phyloP scores from a whole-genome alignment of 352 stramenopile species.

The Elongisporangium undulatum region DNA sequence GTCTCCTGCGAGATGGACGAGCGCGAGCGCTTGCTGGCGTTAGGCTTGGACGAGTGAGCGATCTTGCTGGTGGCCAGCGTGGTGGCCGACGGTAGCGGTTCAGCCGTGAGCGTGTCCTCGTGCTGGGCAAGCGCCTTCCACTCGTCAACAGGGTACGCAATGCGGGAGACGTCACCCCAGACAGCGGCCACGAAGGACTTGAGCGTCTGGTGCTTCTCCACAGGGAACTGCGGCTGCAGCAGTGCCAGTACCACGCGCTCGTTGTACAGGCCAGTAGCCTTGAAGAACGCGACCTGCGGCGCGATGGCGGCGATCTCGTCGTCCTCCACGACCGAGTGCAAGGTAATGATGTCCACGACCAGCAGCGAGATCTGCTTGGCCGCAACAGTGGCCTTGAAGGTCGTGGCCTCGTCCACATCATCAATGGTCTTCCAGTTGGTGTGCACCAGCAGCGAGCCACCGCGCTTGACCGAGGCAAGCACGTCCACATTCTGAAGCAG shows the following conservation, averaged over 20 bases:
- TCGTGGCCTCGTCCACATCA: conserved; percentile 43
- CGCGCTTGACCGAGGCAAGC: conserved; percentile 39
- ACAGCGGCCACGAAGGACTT: conserved; percentile 51
- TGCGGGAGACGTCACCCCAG: conserved; percentile 48
- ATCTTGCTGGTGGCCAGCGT: conserved; percentile 54
- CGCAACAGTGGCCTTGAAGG: conserved; percentile 57
- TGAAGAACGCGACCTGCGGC: conserved; percentile 58
- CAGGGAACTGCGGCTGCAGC: conserved; percentile 33
- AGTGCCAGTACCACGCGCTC: conserved; percentile 55
- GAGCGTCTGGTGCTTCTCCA: conserved; percentile 38
- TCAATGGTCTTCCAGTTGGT: conserved; percentile 60
- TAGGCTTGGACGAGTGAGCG: conserved; percentile 23
- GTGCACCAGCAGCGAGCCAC: conserved; percentile 53
- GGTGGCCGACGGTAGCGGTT: conserved; percentile 19
- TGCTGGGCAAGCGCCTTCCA: conserved; percentile 29
- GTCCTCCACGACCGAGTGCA: conserved; percentile 49
- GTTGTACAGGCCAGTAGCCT: conserved; percentile 47
- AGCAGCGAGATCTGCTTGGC: conserved; percentile 41
- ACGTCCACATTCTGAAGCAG: conserved; percentile 55
- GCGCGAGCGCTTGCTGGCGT: conserved; percentile 35
- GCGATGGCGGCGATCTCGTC: conserved; percentile 42
- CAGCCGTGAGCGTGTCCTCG: conserved; percentile 1
- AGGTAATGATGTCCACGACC: conserved; percentile 44
- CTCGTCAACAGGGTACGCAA: conserved; percentile 42
- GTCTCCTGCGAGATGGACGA: conserved; percentile 42